Conservation (phyloP, 495 filamentous ascomycete genomes). For the Penicillium psychrofluorescens region DNA sequence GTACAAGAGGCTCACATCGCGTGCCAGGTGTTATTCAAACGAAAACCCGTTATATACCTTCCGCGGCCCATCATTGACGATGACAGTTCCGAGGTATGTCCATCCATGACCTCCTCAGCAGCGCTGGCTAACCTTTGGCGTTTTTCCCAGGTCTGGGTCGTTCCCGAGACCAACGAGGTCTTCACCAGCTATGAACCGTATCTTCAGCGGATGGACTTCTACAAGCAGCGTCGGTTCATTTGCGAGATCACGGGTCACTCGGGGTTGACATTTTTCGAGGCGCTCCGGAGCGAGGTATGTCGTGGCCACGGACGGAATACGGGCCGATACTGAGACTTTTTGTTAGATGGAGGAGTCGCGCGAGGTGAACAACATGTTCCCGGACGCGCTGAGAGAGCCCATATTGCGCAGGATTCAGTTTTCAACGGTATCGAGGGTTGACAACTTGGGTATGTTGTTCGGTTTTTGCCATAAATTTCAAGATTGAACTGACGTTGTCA, state of each 20-base stretch:
- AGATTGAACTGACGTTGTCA: slow-evolving; percentile 15
- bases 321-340: slow-evolving; percentile 1
- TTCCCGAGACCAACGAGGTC: slow-evolving; percentile 81
- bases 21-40: slow-evolving; percentile 82
- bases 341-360: slow-evolving; percentile 70
- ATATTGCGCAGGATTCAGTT: slow-evolving; percentile 88
- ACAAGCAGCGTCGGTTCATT: slow-evolving; percentile 87
- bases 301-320: neutral
- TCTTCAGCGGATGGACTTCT: slow-evolving; percentile 81
- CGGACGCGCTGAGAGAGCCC: slow-evolving; percentile 84
- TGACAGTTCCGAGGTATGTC: slow-evolving; percentile 69
- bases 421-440: slow-evolving; percentile 81
- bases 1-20: slow-evolving; percentile 13
- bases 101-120: neutral
- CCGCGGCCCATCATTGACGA: slow-evolving; percentile 65
- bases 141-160: slow-evolving; percentile 72
- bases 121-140: slow-evolving; percentile 1
- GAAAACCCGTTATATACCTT: slow-evolving; percentile 87
- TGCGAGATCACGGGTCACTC: slow-evolving; percentile 94
- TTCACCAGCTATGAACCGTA: slow-evolving; percentile 88
- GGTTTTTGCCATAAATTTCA: neutral
- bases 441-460: slow-evolving; percentile 65
- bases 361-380: slow-evolving; percentile 86
- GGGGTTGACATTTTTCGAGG: slow-evolving; percentile 88
- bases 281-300: slow-evolving; percentile 85